Base-by-base conservation (phyloP, 805 yeast species). In the Zygoascus flipseniorum region DNA sequence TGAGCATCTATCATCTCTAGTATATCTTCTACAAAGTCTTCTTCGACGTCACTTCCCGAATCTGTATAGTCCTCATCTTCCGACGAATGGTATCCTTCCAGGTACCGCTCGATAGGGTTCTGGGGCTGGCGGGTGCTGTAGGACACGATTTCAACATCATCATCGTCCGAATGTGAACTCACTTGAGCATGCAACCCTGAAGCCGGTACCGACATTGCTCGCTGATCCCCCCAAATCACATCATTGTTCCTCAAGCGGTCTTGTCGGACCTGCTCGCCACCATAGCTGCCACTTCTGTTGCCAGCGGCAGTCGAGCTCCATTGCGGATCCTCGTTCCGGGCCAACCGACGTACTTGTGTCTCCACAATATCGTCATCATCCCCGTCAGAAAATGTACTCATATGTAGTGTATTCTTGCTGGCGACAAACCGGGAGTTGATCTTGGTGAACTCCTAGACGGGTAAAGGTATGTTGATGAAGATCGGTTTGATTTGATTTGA, bases 341-440 rank as follows among this genome's bases (percentile, higher is more conserved):
- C 13, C 14, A 42, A 13, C 5, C 16, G 20, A 13, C 44, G 20
- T 4, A 42, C 44, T 18, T 42, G 23, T n/a, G 26, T 42, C 9
- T 42, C 44, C 19, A 42, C 16, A 11, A 42, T 42, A 18, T 42
- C 44, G 20, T 42, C 44, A 10, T 42, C 44, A 18, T 42, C 44
- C 61, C 65, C 5, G 61, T 54, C 39, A 35, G 39, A 35, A n/a
- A 35, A 35, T 5, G 39, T 35, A 35, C 39, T 35, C 39, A 35
- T 35, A 8, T 23, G 28, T 23, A 23, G 6, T 23, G 28, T 23
- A 23, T 23, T 23, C 3, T 23, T n/a, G n/a, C n/a, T n/a, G n/a
- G n/a, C n/a, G n/a, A n/a, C n/a, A n/a, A n/a, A n/a, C n/a, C n/a
- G n/a, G n/a, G n/a, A n/a, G n/a, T n/a, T n/a, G n/a, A n/a, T n/a